These are phyloP conservation scores for Clarkia xantiana DNA, from an alignment of 345 rosid genomes.

Conservation along the genomic window DNA sequence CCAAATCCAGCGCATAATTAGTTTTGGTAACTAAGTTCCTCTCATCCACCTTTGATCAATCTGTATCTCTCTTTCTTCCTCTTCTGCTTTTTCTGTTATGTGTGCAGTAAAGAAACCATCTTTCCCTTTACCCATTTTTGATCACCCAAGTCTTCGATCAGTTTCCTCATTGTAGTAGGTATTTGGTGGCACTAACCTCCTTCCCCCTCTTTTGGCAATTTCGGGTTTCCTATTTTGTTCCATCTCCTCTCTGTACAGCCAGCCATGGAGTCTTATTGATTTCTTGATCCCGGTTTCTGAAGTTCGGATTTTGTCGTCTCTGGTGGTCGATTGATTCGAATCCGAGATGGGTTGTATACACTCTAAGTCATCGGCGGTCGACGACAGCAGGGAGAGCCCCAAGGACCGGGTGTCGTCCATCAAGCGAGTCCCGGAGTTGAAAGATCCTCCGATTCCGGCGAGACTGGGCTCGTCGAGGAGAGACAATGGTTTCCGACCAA, in stretches of 20 bases:
- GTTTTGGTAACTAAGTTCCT: slow-evolving; percentile 6
- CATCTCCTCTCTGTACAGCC: no score
- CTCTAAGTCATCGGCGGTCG: slow-evolving; percentile 39
- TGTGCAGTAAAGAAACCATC: not conserved
- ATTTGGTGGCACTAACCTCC: slow-evolving; percentile 13
- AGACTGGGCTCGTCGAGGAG: slow-evolving; percentile 43
- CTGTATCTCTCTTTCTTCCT: not conserved
- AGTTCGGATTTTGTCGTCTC: slow-evolving; percentile 1
- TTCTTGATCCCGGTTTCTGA: no score
- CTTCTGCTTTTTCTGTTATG: not conserved
- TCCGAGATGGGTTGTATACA: slow-evolving; percentile 62
- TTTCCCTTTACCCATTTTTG: not conserved
- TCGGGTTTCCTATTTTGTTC: no score
- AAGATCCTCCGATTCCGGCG: slow-evolving; percentile 25
- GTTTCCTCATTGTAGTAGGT: slow-evolving; percentile 8
- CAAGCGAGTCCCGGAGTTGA: slow-evolving; percentile 41
- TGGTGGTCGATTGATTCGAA: not conserved
- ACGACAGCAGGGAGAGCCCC: slow-evolving; percentile 27
- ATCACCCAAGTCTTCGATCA: slow-evolving; percentile 4
- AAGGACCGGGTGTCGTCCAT: slow-evolving; percentile 28
- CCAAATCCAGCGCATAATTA: not conserved
- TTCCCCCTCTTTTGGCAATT: no score
- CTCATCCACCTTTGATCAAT: not conserved
- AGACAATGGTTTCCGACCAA: slow-evolving; percentile 35
- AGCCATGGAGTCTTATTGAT: no score